Conservation (phyloP, 768 basidiomycete species). For the Baorangia bicolor region DNA sequence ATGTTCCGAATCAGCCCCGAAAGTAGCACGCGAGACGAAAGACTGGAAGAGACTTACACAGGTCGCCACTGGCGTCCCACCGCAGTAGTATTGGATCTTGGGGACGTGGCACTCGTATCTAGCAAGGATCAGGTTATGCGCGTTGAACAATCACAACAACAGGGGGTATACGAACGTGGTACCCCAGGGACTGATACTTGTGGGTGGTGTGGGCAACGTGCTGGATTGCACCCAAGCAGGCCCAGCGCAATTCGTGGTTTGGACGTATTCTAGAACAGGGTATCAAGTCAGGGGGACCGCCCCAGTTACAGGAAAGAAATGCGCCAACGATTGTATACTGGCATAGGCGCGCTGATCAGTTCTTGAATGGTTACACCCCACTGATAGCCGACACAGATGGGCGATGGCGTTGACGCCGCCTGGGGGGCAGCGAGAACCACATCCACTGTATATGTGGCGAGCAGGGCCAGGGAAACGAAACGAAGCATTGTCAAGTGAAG, state of each 20-base stretch:
- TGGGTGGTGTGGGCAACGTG: slow-evolving; percentile 14
- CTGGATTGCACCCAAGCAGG: slow-evolving; percentile 20
- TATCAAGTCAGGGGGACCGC: background rate
- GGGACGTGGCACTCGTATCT: slow-evolving; percentile 21
- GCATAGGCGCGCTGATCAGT: background rate
- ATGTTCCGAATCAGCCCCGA: background rate
- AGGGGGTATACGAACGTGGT: slow-evolving; percentile 7
- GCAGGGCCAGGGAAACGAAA: background rate
- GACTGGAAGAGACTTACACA: slow-evolving; percentile 12
- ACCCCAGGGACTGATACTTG: slow-evolving; percentile 7
- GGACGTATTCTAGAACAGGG: slow-evolving; percentile 11
- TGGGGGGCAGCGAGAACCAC: slow-evolving; percentile 2
- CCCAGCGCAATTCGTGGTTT: slow-evolving; percentile 7
- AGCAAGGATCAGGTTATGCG: background rate
- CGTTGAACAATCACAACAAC: background rate
- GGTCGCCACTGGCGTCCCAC: slow-evolving; percentile 3
- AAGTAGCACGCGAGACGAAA: background rate
- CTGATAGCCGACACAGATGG: slow-evolving; percentile 12
- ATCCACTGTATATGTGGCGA: background rate
- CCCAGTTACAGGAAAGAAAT: background rate
- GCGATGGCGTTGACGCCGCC: background rate
- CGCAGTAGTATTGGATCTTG: slow-evolving; percentile 9
- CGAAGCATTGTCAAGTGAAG: slow-evolving; percentile 1
- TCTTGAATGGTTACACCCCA: slow-evolving; percentile 18
- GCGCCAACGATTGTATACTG: slow-evolving; percentile 19